These are phyloP conservation scores for Salix exigua DNA, from an alignment of 345 rosid genomes.

Conservation along the genomic window DNA sequence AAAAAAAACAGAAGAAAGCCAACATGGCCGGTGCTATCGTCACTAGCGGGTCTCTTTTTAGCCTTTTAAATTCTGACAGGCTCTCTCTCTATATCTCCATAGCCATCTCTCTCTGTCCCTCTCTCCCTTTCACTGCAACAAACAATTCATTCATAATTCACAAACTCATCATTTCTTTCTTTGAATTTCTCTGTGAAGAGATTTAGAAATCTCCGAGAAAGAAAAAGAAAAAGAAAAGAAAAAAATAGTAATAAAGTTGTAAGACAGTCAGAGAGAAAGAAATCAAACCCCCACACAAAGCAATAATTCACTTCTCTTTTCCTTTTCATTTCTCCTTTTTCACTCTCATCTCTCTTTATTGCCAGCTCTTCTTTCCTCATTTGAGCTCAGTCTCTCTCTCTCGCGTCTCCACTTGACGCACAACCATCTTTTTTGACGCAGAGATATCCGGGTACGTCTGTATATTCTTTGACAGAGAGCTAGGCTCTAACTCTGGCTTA, in stretches of 20 bases:
- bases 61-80: constrained; percentile 3
- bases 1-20: not conserved
- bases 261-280: constrained; percentile 23
- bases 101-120: constrained; percentile 4
- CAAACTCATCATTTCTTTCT: constrained; percentile 11
- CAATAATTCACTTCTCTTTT: constrained; percentile 38
- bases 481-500: not conserved
- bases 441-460: constrained; percentile 12
- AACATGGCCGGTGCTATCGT: constrained; percentile 43
- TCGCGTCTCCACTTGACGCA: not conserved
- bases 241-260: not conserved
- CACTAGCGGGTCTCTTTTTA: constrained; percentile 36
- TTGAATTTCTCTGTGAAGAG: not conserved
- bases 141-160: constrained; percentile 3
- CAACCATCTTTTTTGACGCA: constrained; percentile 11
- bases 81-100: not conserved
- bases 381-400: constrained; percentile 9
- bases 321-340: not conserved
- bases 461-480: not conserved
- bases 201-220: not conserved
- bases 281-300: constrained; percentile 23
- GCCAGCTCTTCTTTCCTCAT: not conserved
- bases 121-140: not conserved
- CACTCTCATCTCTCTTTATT: constrained; percentile 12
- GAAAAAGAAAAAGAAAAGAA: not conserved